Evolutionary conservation across 768 basidiomycete species (phyloP).

Genomic region (Tricholoma matsutake): DNA sequence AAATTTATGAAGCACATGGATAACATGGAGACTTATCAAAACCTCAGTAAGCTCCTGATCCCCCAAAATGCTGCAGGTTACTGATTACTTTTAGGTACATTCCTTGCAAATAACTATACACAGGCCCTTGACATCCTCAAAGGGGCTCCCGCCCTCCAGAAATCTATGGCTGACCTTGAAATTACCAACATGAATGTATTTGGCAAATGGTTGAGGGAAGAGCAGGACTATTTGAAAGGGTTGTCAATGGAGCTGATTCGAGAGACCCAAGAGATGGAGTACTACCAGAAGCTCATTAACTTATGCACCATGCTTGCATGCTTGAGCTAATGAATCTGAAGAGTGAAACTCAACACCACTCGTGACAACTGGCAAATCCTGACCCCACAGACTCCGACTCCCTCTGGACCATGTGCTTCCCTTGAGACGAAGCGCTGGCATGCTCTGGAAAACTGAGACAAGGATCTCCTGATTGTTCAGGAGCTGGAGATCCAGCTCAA

Average conservation of each 20-base stretch:
- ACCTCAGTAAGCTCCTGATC: slow-evolving; percentile 3
- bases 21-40: slow-evolving; percentile 6
- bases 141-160: neutral
- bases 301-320: neutral
- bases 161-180: neutral
- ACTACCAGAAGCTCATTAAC: neutral
- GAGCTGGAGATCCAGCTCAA: neutral
- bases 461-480: too few species aligned
- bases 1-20: slow-evolving; percentile 9
- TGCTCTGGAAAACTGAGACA: neutral
- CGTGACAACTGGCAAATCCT: neutral
- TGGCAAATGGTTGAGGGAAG: neutral
- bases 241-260: slow-evolving; percentile 1
- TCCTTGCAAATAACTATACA: neutral
- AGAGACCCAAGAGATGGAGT: slow-evolving; percentile 1
- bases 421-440: neutral
- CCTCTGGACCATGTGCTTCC: neutral
- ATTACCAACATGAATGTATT: neutral
- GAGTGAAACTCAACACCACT: neutral
- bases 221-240: neutral
- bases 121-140: neutral
- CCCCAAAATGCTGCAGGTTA: neutral
- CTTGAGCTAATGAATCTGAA: too few species aligned
- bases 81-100: too few species aligned
- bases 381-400: neutral